Base-by-base conservation (phyloP, 2,329 filamentous ascomycete genomes). In the Aspergillus amoenus region DNA sequence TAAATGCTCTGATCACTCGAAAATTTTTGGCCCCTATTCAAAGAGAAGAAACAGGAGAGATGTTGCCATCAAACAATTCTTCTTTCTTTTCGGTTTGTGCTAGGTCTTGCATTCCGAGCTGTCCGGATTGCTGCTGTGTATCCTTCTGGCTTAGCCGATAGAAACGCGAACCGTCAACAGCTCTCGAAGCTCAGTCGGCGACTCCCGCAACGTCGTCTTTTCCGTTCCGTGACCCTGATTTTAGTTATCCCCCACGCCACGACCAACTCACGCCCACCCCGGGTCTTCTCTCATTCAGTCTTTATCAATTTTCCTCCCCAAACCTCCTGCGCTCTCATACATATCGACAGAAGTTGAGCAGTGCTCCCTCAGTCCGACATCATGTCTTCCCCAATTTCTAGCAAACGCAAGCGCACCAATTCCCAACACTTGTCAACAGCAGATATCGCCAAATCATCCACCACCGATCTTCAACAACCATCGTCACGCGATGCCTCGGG, bases 401-500 rank as follows among this genome's bases (percentile, higher is more conserved):
- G 82, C 67, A 96, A 96, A 82, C 88, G 93, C 76, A 96, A 96
- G 84, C 87, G 93, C 73, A 84, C 70, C 67, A 65, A 68, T 55
- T 75, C 73, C 30, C 70, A 68, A 58, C 65, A 70, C 40, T 47
- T 60, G 75, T 79, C 18, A 73, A 50, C 80, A 63, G 80, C 74
- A 59, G 73, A 77, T 51, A 74, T 78, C 61, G 78, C 81, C 60
- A 76, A 81, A 64, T 70, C 79, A 60, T 70, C 77, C 65, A 78
- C 83, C 57, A 82, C 85, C 54, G 84, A 88, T 69, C 80, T 86
- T 49, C 82, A 88, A 64, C 85, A 88, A 72, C 82, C 89, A 37
- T 91, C 89, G 17, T 93, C 90, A 37, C 85, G 89, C 70, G 90
- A 95, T 78, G 90, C 89, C 59, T 93, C 90, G 15, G 89, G 83